Percentiles rank a stretch among this genome's conserved stretches.
These are phyloP conservation scores for Myriosclerotinia curreyana DNA, from an alignment of 2,329 filamentous ascomycete species.

Conservation along the genomic window DNA sequence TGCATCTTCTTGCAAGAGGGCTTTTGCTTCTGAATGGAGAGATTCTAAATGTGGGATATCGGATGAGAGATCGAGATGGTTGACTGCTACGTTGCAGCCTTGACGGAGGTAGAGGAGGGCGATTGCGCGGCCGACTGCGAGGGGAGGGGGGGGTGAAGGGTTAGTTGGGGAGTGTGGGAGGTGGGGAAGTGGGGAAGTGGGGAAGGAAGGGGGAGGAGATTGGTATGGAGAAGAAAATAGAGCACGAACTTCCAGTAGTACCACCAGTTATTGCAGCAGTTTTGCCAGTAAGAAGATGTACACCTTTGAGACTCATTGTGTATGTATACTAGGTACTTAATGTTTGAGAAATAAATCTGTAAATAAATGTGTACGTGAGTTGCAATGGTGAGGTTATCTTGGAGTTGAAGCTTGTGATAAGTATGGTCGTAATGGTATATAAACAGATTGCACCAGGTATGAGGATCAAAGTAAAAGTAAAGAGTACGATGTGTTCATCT, in stretches of 20 bases:
- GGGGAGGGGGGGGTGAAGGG: neutral
- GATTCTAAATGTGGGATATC: slow-evolving; percentile 53
- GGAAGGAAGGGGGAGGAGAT: too few species aligned
- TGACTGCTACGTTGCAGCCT: slow-evolving; percentile 75
- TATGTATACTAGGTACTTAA: neutral
- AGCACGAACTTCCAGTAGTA: slow-evolving; percentile 21
- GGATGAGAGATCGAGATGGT: slow-evolving; percentile 64
- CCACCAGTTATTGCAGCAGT: slow-evolving; percentile 22
- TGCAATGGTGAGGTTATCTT: neutral
- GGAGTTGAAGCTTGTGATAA: neutral
- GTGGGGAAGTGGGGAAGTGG: neutral
- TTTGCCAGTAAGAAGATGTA: slow-evolving; percentile 19
- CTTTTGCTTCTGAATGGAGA: slow-evolving; percentile 51
- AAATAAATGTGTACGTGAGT: too few species aligned
- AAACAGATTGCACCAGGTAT: too few species aligned
- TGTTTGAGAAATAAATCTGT: neutral
- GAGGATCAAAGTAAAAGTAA: too few species aligned
- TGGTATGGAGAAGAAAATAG: too few species aligned
- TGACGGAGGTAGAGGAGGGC: slow-evolving; percentile 74
- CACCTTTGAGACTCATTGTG: neutral
- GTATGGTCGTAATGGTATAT: neutral
- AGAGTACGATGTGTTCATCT: neutral
- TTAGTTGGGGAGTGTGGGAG: slow-evolving; percentile 46
- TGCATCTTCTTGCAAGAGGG: slow-evolving; percentile 44
- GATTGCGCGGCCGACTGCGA: slow-evolving; percentile 73